Conservation (phyloP, 495 filamentous ascomycete species). For the Penicillium turbatum region DNA sequence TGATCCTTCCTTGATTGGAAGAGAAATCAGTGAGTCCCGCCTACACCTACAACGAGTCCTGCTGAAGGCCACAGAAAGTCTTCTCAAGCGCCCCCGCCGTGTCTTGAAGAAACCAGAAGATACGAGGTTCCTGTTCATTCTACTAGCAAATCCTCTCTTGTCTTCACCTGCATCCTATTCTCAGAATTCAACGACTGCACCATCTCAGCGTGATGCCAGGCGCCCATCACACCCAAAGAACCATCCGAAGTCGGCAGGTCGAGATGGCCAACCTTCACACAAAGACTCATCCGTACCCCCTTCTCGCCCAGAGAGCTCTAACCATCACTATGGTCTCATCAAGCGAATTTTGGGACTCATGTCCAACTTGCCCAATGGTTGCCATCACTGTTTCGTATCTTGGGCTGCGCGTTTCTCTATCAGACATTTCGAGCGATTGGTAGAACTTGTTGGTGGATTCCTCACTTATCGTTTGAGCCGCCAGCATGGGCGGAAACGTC, state of each 20-base stretch:
- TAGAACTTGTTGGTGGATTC: slow-evolving; percentile 75
- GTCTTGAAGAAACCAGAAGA: slow-evolving; percentile 65
- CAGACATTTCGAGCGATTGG: slow-evolving; percentile 61
- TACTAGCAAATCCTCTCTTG: slow-evolving; percentile 78
- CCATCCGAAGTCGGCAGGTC: slow-evolving; percentile 13
- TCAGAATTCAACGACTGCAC: background rate
- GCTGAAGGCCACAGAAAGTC: slow-evolving; percentile 75
- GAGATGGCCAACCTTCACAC: slow-evolving; percentile 19
- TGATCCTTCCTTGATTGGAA: slow-evolving; percentile 48
- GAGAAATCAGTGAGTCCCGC: slow-evolving; percentile 61
- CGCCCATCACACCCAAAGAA: slow-evolving; percentile 30
- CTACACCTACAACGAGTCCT: slow-evolving; percentile 63
- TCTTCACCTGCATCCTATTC: slow-evolving; percentile 31
- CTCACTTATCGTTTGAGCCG: slow-evolving; percentile 76
- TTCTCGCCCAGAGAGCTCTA: slow-evolving; percentile 35
- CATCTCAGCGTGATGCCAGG: slow-evolving; percentile 21
- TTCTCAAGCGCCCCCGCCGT: slow-evolving; percentile 81
- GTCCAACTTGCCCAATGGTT: slow-evolving; percentile 68
- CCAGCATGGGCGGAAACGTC: slow-evolving; percentile 64
- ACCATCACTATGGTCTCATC: slow-evolving; percentile 74
- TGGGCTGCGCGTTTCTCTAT: slow-evolving; percentile 78
- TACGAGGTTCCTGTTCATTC: slow-evolving; percentile 74
- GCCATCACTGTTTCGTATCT: slow-evolving; percentile 76
- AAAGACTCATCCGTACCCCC: slow-evolving; percentile 14
- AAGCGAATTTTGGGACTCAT: slow-evolving; percentile 81